Evolutionary conservation across 2,329 filamentous ascomycete genomes (phyloP).

Genomic region (Exserohilum rostratum): DNA sequence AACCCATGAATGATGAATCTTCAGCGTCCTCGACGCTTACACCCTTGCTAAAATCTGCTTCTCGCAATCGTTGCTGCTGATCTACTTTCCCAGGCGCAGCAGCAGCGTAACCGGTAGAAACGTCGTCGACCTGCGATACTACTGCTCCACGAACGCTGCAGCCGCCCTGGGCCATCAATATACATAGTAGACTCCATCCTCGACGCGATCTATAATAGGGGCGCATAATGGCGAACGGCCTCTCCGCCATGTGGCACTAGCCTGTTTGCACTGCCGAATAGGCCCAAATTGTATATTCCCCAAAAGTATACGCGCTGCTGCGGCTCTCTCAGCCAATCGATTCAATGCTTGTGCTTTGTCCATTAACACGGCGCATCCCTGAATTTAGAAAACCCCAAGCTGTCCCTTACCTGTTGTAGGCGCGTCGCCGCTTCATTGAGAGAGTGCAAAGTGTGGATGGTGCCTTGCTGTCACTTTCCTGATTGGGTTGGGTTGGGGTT

Average conservation of each 20-base stretch:
- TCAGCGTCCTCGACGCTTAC: not conserved
- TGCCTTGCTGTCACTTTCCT: slow-evolving; percentile 18
- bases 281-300: slow-evolving; percentile 10
- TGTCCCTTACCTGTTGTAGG: not conserved
- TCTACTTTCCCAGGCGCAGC: not conserved
- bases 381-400: not conserved
- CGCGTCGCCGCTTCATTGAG: not conserved
- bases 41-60: not conserved
- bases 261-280: slow-evolving; percentile 6
- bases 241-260: slow-evolving; percentile 5
- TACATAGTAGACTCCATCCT: slow-evolving; percentile 15
- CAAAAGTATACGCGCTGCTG: slow-evolving; percentile 11
- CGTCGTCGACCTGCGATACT: not conserved
- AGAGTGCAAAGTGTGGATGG: slow-evolving; percentile 2
- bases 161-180: slow-evolving; percentile 3
- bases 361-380: not conserved
- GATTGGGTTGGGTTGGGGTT: slow-evolving; percentile 14
- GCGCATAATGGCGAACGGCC: slow-evolving; percentile 10
- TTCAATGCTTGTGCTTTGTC: not conserved
- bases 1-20: slow-evolving; percentile 31
- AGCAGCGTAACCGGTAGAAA: slow-evolving; percentile 5
- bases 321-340: slow-evolving; percentile 18
- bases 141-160: not conserved
- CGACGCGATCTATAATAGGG: not conserved
- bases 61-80: slow-evolving; percentile 6